Percentiles rank a stretch among this genome's conserved stretches.
Evolutionary conservation across 2,329 filamentous ascomycete species (phyloP).

Genomic region (Berkeleyomyces rouxiae): DNA sequence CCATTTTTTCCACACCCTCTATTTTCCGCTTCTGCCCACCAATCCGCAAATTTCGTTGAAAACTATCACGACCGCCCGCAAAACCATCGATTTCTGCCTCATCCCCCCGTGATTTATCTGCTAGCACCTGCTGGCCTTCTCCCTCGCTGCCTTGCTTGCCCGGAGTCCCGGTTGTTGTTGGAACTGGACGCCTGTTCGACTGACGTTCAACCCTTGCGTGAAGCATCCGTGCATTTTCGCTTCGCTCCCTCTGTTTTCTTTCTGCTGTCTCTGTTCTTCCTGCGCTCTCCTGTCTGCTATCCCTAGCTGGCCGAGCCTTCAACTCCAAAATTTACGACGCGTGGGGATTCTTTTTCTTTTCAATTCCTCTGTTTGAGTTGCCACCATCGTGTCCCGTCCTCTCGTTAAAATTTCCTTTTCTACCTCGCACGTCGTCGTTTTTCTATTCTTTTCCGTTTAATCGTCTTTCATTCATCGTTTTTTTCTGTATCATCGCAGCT

Average conservation of each 20-base stretch:
- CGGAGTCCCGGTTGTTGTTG: neutral
- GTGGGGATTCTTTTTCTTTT: slow-evolving; percentile 3
- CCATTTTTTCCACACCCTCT: neutral
- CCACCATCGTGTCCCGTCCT: slow-evolving; percentile 5
- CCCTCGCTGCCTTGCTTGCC: neutral
- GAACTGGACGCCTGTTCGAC: neutral
- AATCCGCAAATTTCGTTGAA: neutral
- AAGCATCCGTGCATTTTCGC: slow-evolving; percentile 12
- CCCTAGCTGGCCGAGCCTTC: neutral
- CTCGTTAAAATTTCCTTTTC: slow-evolving; percentile 5
- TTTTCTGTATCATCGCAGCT: slow-evolving; percentile 2
- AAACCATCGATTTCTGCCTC: neutral
- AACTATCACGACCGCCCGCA: neutral
- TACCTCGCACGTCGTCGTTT: neutral
- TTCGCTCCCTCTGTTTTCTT: slow-evolving; percentile 3
- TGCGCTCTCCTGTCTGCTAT: slow-evolving; percentile 1
- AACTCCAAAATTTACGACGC: slow-evolving; percentile 7
- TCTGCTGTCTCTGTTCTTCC: slow-evolving; percentile 7
- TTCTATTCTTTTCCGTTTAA: neutral
- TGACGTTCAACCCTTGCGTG: slow-evolving; percentile 9
- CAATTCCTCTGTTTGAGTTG: neutral
- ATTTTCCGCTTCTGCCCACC: neutral
- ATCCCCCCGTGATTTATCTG: neutral
- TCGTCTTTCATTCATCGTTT: slow-evolving; percentile 4
- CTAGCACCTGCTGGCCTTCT: no score